Evolutionary conservation across 345 rosid genomes (phyloP).

Genomic region (Punica granatum): DNA sequence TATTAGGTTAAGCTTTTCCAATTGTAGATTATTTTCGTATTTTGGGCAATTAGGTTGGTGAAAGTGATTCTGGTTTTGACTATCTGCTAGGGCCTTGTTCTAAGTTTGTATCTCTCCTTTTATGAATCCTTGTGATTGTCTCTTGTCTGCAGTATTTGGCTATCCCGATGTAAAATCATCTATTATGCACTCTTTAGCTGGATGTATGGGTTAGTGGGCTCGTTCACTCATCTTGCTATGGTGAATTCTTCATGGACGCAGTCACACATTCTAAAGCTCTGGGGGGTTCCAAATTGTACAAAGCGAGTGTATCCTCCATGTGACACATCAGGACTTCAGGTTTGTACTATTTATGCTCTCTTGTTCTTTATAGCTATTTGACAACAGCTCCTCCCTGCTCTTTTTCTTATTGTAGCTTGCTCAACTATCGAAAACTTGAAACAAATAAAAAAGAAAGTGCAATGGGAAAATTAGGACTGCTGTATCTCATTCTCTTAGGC

Average conservation of each 20-base stretch:
- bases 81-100: background rate
- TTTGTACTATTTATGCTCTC: conserved; percentile 12
- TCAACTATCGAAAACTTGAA: background rate
- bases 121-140: conserved; percentile 6
- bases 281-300: conserved; percentile 60
- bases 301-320: conserved; percentile 91
- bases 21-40: background rate
- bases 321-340: conserved; percentile 96
- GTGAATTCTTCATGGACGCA: conserved; percentile 97
- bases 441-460: background rate
- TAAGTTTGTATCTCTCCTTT: background rate
- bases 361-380: conserved; percentile 3
- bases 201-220: conserved; percentile 88
- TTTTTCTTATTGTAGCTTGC: background rate
- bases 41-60: background rate
- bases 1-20: background rate
- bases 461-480: background rate
- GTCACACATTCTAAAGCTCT: conserved; percentile 74
- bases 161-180: conserved; percentile 60
- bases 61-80: background rate
- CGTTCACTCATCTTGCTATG: conserved; percentile 78
- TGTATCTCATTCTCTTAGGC: background rate
- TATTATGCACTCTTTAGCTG: conserved; percentile 68
- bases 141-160: conserved; percentile 54
- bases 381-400: background rate